Evolutionary conservation across 306 rosid genomes (phyloP), one percentile per base, ranked within the genome.

Genomic region (Albizia julibrissin): DNA sequence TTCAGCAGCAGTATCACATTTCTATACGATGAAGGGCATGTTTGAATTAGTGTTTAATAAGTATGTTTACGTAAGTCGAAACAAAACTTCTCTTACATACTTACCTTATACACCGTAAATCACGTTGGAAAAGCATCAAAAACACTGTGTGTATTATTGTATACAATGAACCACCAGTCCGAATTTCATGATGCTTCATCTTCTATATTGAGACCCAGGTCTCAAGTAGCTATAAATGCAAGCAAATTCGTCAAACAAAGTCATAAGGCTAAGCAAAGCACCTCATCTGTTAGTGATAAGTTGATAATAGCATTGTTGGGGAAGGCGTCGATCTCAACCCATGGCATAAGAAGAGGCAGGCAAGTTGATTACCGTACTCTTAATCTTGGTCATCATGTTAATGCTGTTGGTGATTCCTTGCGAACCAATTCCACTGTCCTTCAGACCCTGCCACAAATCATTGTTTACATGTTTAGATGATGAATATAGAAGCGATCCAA

Each of bases 391-490:
- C 97, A 91, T 92, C 97, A 92, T 86, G 90, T 90, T 73, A 74
- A 94, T 94, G 79, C 94, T 91, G 88, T 92, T 92, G 21, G 94
- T 89, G 84, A 91, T 88, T 68, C 98, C 98, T 85, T 94, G 97
- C 42, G 98, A 92, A 50, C 94, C 97, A 82, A 92, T 92, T 77
- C 97, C 98, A 85, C 97, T 91, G 69, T 94, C 98, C 84, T 90
- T 92, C 71, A 94, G 75, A 34, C 98, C 98, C 97, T 94, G 94
- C 79, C 78, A 77, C 70, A 75, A 84, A 84, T 78, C 82, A 81
- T 22, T 67, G 65, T 52, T 78, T 62, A 18, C 26, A 14, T 56
- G 15, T 64, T 71, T 46, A 84, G 76, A 71, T 10, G 78, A 3
- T 21, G 29, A 69, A 34, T 66, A 34, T 46, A 43, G 7, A 77